Conservation (phyloP, 1,284 basidiomycete species). For the Boletus albobrunnescens region DNA sequence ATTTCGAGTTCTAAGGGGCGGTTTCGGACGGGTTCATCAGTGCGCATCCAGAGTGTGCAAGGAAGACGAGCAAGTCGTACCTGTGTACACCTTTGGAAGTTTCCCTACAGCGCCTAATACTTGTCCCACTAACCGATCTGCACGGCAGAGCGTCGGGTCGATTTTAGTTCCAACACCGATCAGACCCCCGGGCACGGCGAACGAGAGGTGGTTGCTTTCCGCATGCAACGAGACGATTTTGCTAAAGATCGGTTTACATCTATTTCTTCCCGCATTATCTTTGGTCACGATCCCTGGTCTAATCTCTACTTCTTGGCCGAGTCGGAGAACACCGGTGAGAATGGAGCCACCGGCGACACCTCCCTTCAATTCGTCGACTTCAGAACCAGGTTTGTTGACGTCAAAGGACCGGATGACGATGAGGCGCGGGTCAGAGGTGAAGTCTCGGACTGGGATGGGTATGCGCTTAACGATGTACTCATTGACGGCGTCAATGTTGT, state of each 20-base stretch:
- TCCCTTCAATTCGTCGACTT: conserved; percentile 95
- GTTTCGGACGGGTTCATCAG: not conserved
- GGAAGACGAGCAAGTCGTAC: conserved; percentile 38
- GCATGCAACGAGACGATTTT: conserved; percentile 89
- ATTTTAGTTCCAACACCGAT: conserved; percentile 98
- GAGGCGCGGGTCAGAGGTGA: conserved; percentile 84
- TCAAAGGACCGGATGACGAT: conserved; percentile 99
- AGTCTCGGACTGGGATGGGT: conserved; percentile 91
- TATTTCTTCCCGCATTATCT: conserved; percentile 85
- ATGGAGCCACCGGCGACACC: conserved; percentile 98
- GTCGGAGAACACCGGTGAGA: conserved; percentile 84
- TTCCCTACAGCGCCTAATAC: conserved; percentile 93
- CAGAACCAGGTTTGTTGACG: conserved; percentile 98
- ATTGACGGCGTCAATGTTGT: conserved; percentile 99
- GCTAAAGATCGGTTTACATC: conserved; percentile 92
- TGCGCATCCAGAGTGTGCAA: not conserved
- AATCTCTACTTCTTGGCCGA: conserved; percentile 96
- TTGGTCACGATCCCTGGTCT: conserved; percentile 97
- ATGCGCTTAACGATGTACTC: conserved; percentile 98
- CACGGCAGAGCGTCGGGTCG: conserved; percentile 94
- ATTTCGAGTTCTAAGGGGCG: conserved; percentile 75
- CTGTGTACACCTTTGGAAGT: conserved; percentile 90
- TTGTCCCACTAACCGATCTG: conserved; percentile 94
- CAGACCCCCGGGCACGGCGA: conserved; percentile 95
- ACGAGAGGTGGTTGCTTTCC: conserved; percentile 91